Evolutionary conservation across 768 basidiomycete genomes (phyloP).

Genomic region (Boletus reticuloceps): DNA sequence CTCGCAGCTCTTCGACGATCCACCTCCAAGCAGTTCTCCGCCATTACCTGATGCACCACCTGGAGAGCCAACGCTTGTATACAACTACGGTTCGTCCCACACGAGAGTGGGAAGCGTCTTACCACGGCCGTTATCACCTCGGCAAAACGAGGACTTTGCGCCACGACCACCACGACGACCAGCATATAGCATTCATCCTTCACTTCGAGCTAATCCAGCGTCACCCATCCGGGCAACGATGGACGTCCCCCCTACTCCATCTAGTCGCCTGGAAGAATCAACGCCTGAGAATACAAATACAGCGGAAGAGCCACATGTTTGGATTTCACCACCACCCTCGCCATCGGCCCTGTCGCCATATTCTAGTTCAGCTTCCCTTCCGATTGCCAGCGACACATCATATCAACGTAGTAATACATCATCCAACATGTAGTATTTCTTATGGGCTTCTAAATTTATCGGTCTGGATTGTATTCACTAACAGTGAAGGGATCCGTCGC

Average conservation of each 20-base stretch:
- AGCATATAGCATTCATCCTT: conserved; percentile 75
- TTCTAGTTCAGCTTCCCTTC: too few relatives aligned
- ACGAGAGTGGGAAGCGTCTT: conserved; percentile 60
- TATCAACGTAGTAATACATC: conserved; percentile 10
- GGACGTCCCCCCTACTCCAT: conserved; percentile 29
- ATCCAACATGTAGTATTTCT: conserved; percentile 13
- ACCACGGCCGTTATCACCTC: conserved; percentile 20
- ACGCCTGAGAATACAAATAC: conserved; percentile 2
- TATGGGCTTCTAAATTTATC: conserved; percentile 4
- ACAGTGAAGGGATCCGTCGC: background rate
- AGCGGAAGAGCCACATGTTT: conserved; percentile 6
- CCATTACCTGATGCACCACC: conserved; percentile 72
- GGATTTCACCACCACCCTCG: conserved; percentile 18
- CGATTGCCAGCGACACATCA: background rate
- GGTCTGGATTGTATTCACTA: conserved; percentile 3
- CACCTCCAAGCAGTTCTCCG: conserved; percentile 51
- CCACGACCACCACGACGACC: conserved; percentile 70
- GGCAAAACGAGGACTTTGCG: conserved; percentile 61
- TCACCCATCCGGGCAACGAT: conserved; percentile 46
- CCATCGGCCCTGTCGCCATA: background rate
- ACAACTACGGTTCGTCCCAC: conserved; percentile 68
- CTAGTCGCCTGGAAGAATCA: conserved; percentile 25
- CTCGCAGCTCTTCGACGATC: conserved; percentile 61
- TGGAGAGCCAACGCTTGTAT: conserved; percentile 55
- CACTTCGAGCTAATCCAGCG: conserved; percentile 49